A percentile compares a stretch with the other conserved stretches of the same genome.
Conservation (phyloP, 345 rosid species). For the Aethionema arabicum region DNA sequence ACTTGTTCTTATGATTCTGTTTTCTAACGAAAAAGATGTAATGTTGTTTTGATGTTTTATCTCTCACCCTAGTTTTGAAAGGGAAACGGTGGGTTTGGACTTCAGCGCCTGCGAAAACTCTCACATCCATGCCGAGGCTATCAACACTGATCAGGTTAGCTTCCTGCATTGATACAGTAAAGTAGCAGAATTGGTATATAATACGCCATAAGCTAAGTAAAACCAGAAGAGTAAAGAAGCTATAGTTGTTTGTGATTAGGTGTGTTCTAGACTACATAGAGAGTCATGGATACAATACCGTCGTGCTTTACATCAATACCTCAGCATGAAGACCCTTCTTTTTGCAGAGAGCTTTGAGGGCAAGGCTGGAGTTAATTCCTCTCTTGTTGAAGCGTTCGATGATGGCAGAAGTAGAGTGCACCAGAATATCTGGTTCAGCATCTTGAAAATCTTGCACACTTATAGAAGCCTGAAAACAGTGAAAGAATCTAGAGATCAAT, state of each 20-base stretch:
- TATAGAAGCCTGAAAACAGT: slow-evolving; percentile 54
- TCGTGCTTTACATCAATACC: slow-evolving; percentile 38
- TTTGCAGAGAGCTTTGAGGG: slow-evolving; percentile 87
- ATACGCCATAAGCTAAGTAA: not conserved
- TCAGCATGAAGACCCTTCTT: slow-evolving; percentile 80
- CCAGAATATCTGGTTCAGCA: slow-evolving; percentile 84
- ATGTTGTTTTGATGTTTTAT: slow-evolving; percentile 21
- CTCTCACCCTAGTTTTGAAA: slow-evolving; percentile 68
- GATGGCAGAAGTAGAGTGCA: slow-evolving; percentile 64
- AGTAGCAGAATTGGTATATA: slow-evolving; percentile 4
- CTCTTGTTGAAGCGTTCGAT: slow-evolving; percentile 61
- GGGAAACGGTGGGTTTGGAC: slow-evolving; percentile 90
- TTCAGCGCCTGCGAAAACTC: slow-evolving; percentile 66
- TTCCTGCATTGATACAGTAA: slow-evolving; percentile 41
- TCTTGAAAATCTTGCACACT: slow-evolving; percentile 82
- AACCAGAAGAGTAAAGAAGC: slow-evolving; percentile 1
- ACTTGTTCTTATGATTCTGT: slow-evolving; percentile 9
- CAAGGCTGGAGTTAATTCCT: slow-evolving; percentile 57
- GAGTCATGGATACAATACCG: slow-evolving; percentile 10
- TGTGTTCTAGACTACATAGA: not conserved
- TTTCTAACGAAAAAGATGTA: not conserved
- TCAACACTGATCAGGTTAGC: slow-evolving; percentile 81
- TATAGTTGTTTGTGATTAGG: not conserved
- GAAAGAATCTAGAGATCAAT: slow-evolving; percentile 35
- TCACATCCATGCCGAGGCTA: slow-evolving; percentile 91